Conservation (phyloP, 148 eudicot species). For the Vaccinium vitisidaea region DNA sequence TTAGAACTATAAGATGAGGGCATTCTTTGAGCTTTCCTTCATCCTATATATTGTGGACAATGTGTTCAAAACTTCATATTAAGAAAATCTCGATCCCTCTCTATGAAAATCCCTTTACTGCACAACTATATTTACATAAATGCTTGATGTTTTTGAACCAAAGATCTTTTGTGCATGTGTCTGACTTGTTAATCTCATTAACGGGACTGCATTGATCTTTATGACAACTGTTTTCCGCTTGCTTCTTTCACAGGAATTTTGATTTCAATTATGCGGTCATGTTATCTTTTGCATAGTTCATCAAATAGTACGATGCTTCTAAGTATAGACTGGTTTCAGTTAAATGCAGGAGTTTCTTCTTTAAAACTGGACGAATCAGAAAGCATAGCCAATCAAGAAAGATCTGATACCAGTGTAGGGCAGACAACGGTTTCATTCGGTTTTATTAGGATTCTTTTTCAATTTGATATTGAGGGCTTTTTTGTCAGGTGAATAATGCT, state of each 20-base stretch:
- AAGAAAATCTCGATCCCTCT: no score
- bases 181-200: no score
- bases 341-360: slow-evolving; percentile 22
- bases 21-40: no score
- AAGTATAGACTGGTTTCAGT: slow-evolving; percentile 16
- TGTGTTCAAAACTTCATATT: no score
- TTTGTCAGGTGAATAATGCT: slow-evolving; percentile 23
- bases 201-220: no score
- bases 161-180: no score
- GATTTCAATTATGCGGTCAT: background rate
- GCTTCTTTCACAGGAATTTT: background rate
- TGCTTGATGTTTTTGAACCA: no score
- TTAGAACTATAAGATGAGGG: no score
- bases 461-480: background rate
- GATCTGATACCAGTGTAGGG: slow-evolving; percentile 25
- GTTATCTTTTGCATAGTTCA: background rate
- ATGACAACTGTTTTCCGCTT: background rate
- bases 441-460: background rate
- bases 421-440: background rate
- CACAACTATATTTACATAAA: no score
- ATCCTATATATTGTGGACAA: no score
- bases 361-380: slow-evolving; percentile 21
- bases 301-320: background rate
- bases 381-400: slow-evolving; percentile 14
- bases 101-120: no score